These are phyloP conservation scores for Kodamaea laetipori DNA, from an alignment of 805 yeast species.

Conservation along the genomic window DNA sequence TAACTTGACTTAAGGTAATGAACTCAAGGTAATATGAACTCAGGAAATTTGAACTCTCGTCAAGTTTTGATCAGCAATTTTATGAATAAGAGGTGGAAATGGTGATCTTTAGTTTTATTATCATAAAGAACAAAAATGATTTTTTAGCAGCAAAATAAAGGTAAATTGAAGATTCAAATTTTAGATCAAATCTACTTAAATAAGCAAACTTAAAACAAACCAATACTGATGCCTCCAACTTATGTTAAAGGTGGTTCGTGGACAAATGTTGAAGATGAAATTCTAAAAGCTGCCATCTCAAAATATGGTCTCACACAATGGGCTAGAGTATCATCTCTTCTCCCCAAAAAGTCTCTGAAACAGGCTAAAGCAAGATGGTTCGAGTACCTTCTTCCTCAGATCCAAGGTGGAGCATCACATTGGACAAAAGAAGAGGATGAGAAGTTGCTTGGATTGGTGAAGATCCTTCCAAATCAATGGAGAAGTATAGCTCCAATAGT, in stretches of 20 bases:
- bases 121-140: no score
- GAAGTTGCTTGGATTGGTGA: conserved; percentile 63
- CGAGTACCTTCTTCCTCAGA: conserved; percentile 79
- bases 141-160: no score
- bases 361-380: conserved; percentile 94
- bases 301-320: conserved; percentile 95
- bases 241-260: conserved; percentile 88
- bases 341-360: conserved; percentile 82
- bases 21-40: no score
- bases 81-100: no score
- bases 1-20: no score
- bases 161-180: background rate
- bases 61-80: no score
- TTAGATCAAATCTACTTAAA: background rate
- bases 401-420: conserved; percentile 50
- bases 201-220: background rate
- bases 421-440: conserved; percentile 83
- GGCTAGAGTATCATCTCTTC: conserved; percentile 86
- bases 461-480: conserved; percentile 90
- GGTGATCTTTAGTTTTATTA: no score
- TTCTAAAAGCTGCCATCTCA: conserved; percentile 84
- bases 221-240: conserved; percentile 47
- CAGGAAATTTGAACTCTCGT: no score
- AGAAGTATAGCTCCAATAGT: conserved; percentile 79
- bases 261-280: conserved; percentile 85